A percentile compares a stretch with the other conserved stretches of the same genome.
Evolutionary conservation across 164 flowering plant species (phyloP).

Genomic region (Dillenia turbinata): DNA sequence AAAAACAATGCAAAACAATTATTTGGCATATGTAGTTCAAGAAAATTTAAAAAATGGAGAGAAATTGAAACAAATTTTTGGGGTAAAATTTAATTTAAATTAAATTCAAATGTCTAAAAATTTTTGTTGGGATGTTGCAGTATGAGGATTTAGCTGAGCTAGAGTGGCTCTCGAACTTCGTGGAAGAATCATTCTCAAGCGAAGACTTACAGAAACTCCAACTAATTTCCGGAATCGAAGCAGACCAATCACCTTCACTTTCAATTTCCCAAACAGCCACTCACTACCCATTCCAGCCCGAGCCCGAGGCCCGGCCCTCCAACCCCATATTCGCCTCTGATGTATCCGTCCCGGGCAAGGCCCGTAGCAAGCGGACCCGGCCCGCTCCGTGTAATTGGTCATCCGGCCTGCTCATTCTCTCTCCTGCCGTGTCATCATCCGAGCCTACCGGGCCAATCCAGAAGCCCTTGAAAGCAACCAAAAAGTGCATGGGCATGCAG

Average conservation of each 20-base stretch:
- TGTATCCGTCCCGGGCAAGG: conserved; percentile 70
- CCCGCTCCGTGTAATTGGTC: conserved; percentile 80
- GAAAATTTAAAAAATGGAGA: too few species aligned
- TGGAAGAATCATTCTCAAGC: conserved; percentile 83
- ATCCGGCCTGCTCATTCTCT: conserved; percentile 56
- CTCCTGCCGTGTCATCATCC: conserved; percentile 30
- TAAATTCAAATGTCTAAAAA: too few species aligned
- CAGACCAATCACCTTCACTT: conserved; percentile 13
- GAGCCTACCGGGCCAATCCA: conserved; percentile 10
- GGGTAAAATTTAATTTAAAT: too few species aligned
- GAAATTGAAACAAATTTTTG: too few species aligned
- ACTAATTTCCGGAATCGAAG: conserved; percentile 39
- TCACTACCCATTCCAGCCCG: conserved; percentile 7
- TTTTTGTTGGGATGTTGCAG: conserved; percentile 29
- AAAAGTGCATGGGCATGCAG: conserved; percentile 10
- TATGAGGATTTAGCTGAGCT: conserved; percentile 86
- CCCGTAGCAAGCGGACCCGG: conserved; percentile 88
- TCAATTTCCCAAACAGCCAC: too few species aligned
- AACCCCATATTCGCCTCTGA: conserved; percentile 43
- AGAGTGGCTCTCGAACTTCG: conserved; percentile 94
- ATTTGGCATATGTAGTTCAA: too few species aligned
- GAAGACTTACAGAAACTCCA: conserved; percentile 58
- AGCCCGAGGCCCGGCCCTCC: neutral
- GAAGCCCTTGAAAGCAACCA: conserved; percentile 16
- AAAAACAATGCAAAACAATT: too few species aligned